phyloP scores from a whole-genome alignment of 495 filamentous ascomycete species.

The Filosporella fistucella region DNA sequence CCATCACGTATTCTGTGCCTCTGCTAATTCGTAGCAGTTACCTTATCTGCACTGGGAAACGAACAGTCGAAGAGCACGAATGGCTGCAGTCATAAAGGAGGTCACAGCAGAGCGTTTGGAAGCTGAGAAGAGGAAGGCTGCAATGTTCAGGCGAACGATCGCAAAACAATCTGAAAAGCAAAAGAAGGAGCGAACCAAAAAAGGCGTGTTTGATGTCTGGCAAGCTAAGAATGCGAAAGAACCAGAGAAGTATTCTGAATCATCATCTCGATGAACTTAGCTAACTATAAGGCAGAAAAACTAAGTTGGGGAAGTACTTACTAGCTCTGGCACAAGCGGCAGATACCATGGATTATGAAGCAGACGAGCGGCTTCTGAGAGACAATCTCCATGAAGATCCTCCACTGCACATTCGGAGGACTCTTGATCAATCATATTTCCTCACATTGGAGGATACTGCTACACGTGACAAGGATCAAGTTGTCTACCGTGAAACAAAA shows the following conservation, averaged over 20 bases:
- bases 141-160: too few species aligned
- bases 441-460: conserved; percentile 56
- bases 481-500: conserved; percentile 53
- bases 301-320: conserved; percentile 18
- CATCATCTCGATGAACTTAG: neutral
- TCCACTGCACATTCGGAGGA: conserved; percentile 63
- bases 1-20: neutral
- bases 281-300: neutral
- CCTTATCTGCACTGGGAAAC: conserved; percentile 23
- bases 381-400: conserved; percentile 50
- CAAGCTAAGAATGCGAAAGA: too few species aligned
- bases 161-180: neutral
- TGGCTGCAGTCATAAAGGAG: conserved; percentile 15
- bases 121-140: neutral
- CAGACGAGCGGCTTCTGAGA: conserved; percentile 56
- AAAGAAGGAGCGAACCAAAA: too few species aligned
- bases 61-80: conserved; percentile 9
- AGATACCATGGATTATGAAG: conserved; percentile 35
- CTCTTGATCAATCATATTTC: conserved; percentile 67
- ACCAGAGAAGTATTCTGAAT: conserved; percentile 1
- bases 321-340: conserved; percentile 32
- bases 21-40: conserved; percentile 4
- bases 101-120: neutral
- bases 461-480: conserved; percentile 60
- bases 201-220: too few species aligned